phyloP scores from a whole-genome alignment of 305 asterid species.

The Rubia peregrina region DNA sequence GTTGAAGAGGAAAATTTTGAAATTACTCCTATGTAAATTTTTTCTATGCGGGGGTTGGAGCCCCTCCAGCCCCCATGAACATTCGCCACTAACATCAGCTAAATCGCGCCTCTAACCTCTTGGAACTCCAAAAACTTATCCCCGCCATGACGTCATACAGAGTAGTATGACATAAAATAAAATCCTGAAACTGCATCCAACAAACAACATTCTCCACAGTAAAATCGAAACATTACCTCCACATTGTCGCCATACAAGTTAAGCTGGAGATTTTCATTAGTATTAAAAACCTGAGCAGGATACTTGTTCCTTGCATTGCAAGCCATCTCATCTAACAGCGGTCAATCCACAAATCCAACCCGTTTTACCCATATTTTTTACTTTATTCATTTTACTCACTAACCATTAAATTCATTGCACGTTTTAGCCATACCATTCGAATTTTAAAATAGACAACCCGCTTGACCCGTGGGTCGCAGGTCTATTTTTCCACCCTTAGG shows the following conservation, averaged over 20 bases:
- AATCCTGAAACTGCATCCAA: neutral
- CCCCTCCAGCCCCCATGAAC: too few species aligned
- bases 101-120: constrained; percentile 97
- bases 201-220: neutral
- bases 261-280: constrained; percentile 86
- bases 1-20: too few species aligned
- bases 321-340: constrained; percentile 99
- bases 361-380: too few species aligned
- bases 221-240: constrained; percentile 43
- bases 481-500: too few species aligned
- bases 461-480: too few species aligned
- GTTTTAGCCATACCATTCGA: too few species aligned
- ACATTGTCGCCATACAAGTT: constrained; percentile 95
- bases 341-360: too few species aligned
- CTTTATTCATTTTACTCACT: too few species aligned
- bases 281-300: constrained; percentile 98
- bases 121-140: constrained; percentile 94
- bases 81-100: constrained; percentile 99
- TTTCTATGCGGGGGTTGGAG: too few species aligned
- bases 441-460: too few species aligned
- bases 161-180: constrained; percentile 39
- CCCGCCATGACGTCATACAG: constrained; percentile 97
- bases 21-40: too few species aligned
- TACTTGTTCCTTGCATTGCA: constrained; percentile 95
- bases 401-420: too few species aligned